Evolutionary conservation across 345 rosid species (phyloP).

Genomic region (Eutrema japonicum): DNA sequence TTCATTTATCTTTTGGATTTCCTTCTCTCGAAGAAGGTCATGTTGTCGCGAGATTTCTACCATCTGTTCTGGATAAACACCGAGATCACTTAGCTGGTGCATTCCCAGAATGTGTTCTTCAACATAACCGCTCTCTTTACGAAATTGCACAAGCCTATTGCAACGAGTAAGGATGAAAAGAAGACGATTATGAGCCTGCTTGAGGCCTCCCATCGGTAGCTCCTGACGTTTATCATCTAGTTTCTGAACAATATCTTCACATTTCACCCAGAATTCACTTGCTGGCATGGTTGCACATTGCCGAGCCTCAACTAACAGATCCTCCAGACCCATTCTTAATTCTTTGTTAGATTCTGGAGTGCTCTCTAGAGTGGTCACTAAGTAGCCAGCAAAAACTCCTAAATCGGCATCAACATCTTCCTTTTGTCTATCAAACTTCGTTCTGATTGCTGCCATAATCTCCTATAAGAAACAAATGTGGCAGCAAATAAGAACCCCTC

Average conservation of each 20-base stretch:
- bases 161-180: slow-evolving; percentile 93
- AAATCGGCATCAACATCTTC: slow-evolving; percentile 93
- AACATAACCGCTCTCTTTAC: slow-evolving; percentile 86
- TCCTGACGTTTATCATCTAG: slow-evolving; percentile 94
- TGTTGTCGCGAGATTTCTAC: slow-evolving; percentile 63
- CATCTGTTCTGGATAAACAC: slow-evolving; percentile 85
- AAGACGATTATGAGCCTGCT: slow-evolving; percentile 91
- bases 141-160: slow-evolving; percentile 94
- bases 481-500: too few relatives aligned
- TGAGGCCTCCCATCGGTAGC: slow-evolving; percentile 82
- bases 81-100: slow-evolving; percentile 90
- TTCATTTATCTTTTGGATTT: slow-evolving; percentile 46
- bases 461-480: slow-evolving; percentile 54
- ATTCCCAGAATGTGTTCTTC: slow-evolving; percentile 76
- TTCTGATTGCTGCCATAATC: slow-evolving; percentile 76
- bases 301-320: slow-evolving; percentile 75
- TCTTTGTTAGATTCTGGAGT: slow-evolving; percentile 65
- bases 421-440: slow-evolving; percentile 83
- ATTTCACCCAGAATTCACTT: slow-evolving; percentile 80
- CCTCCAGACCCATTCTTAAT: slow-evolving; percentile 78
- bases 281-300: slow-evolving; percentile 85
- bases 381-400: slow-evolving; percentile 86
- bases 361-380: slow-evolving; percentile 80
- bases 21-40: slow-evolving; percentile 50
- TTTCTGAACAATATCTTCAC: slow-evolving; percentile 87